Percentiles rank a stretch among this genome's conserved stretches.
Evolutionary conservation across 352 stramenopile species (phyloP).

Genomic region (Lagenidium giganteum): DNA sequence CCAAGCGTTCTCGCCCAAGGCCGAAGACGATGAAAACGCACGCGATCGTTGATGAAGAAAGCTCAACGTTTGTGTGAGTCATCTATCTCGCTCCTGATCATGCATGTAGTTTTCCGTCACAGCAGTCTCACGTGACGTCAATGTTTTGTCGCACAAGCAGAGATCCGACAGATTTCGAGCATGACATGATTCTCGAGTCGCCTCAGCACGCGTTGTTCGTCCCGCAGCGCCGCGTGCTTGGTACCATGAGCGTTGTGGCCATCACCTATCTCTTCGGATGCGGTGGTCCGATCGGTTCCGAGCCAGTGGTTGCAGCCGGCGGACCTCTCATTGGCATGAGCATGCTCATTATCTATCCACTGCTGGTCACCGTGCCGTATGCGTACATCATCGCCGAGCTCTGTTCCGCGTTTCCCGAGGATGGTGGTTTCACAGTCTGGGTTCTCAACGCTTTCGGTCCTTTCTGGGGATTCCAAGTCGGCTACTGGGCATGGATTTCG

Average conservation of each 20-base stretch:
- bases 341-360: constrained; percentile 72
- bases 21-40: too few relatives aligned
- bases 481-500: constrained; percentile 74
- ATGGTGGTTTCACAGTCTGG: constrained; percentile 81
- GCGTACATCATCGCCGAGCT: constrained; percentile 89
- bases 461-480: constrained; percentile 74
- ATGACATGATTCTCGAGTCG: too few relatives aligned
- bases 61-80: too few relatives aligned
- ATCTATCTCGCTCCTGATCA: too few relatives aligned
- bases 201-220: too few relatives aligned
- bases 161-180: too few relatives aligned
- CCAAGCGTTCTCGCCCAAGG: too few relatives aligned
- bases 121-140: too few relatives aligned
- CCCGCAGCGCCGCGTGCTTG: constrained; percentile 21
- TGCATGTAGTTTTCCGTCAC: too few relatives aligned
- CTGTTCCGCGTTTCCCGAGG: constrained; percentile 83
- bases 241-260: constrained; percentile 15
- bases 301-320: constrained; percentile 18
- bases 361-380: constrained; percentile 86
- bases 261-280: constrained; percentile 26
- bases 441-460: constrained; percentile 85
- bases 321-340: constrained; percentile 61
- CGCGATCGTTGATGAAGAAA: too few relatives aligned
- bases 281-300: constrained; percentile 17
- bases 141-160: too few relatives aligned